phyloP scores from a whole-genome alignment of 257 asterid genomes.

The Petrea volubilis region DNA sequence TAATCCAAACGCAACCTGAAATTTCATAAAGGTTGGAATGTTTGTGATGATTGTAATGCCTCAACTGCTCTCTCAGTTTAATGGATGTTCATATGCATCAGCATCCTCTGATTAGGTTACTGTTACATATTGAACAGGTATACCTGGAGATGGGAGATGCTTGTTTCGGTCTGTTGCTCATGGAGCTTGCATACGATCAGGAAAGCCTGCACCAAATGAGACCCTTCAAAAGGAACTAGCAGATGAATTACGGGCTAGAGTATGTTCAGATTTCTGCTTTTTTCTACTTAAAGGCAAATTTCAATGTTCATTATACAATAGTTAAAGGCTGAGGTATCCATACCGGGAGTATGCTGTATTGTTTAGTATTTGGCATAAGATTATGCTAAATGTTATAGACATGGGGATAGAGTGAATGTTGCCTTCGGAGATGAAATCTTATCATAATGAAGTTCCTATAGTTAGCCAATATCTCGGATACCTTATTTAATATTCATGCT shows the following conservation, averaged over 20 bases:
- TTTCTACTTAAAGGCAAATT: background rate
- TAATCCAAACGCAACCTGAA: background rate
- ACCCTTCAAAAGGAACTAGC: conserved; percentile 74
- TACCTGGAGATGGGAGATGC: conserved; percentile 99
- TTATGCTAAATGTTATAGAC: background rate
- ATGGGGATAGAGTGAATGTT: background rate
- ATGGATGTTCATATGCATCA: background rate
- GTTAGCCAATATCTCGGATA: background rate
- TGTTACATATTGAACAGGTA: conserved; percentile 52
- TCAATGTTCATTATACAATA: background rate
- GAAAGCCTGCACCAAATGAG: conserved; percentile 78
- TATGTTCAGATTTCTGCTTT: conserved; percentile 38
- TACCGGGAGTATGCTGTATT: background rate
- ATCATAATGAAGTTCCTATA: conserved; percentile 2
- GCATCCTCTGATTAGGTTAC: conserved; percentile 19
- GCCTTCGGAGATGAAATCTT: background rate
- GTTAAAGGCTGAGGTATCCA: background rate
- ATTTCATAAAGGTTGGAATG: background rate
- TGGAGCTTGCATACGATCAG: conserved; percentile 85
- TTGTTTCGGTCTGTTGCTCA: conserved; percentile 93
- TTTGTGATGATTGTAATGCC: background rate
- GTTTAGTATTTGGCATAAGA: background rate
- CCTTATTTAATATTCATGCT: background rate
- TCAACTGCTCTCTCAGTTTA: background rate
- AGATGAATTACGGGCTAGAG: conserved; percentile 80